These are phyloP conservation scores for Colletotrichum sp. DNA, from an alignment of 2,329 filamentous ascomycete species.

Conservation along the genomic window DNA sequence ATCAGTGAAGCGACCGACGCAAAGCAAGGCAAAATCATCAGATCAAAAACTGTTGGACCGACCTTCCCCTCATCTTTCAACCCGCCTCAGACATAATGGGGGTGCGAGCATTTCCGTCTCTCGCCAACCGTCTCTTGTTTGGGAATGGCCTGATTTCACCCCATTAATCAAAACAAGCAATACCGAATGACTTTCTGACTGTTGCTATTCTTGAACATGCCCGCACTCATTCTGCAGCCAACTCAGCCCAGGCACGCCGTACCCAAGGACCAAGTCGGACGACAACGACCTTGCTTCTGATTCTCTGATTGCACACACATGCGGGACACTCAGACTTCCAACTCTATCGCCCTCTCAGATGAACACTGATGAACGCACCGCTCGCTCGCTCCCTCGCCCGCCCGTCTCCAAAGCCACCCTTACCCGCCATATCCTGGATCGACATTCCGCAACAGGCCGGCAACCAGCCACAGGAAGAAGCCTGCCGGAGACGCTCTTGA, in stretches of 20 bases:
- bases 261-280: neutral
- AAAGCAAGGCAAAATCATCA: neutral
- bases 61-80: neutral
- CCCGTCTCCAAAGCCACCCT: neutral
- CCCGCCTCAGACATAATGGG: neutral
- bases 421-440: neutral
- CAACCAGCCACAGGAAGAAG: neutral
- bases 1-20: neutral
- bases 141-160: neutral
- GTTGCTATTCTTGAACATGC: constrained; percentile 12
- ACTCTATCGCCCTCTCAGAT: constrained; percentile 8
- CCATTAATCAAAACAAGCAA: constrained; percentile 1
- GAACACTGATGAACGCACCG: constrained; percentile 8
- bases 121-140: neutral
- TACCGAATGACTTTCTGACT: neutral
- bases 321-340: constrained; percentile 10
- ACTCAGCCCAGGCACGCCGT: neutral
- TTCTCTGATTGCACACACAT: neutral
- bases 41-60: neutral
- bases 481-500: constrained; percentile 16
- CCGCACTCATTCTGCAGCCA: neutral
- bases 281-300: constrained; percentile 9
- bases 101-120: neutral
- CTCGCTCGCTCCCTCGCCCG: neutral
- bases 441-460: neutral